Conservation (phyloP, 2,329 filamentous ascomycete species). For the Colletotrichum zoysiae region DNA sequence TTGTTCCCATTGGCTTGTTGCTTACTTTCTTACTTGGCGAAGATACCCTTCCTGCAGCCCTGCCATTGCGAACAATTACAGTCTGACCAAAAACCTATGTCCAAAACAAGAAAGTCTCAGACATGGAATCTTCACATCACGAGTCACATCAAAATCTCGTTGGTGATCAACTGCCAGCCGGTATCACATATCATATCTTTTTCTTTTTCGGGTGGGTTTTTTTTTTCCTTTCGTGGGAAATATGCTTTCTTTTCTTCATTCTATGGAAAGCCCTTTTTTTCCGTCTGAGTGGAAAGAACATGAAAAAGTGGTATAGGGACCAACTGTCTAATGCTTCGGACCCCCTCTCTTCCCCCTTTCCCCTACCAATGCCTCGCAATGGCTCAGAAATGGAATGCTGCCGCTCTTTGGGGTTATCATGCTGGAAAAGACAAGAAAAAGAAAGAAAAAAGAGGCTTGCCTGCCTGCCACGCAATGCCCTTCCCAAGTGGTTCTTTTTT, state of each 20-base stretch:
- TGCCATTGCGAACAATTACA: background rate
- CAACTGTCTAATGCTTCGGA: constrained; percentile 31
- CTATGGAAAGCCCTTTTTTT: constrained; percentile 26
- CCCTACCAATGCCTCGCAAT: constrained; percentile 14
- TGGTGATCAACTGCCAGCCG: background rate
- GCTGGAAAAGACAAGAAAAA: background rate
- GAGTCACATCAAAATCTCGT: background rate
- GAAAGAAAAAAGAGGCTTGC: constrained; percentile 23
- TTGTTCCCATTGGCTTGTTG: constrained; percentile 28
- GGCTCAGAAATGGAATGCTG: constrained; percentile 19
- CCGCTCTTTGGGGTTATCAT: constrained; percentile 9
- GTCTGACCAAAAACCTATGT: background rate
- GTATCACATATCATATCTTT: background rate
- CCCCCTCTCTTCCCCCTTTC: constrained; percentile 9
- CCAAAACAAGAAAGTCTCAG: background rate
- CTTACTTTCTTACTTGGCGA: constrained; percentile 7
- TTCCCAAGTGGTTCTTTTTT: constrained; percentile 30
- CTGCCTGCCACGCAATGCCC: constrained; percentile 37
- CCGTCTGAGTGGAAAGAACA: constrained; percentile 15
- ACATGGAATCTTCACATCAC: background rate
- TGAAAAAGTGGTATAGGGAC: constrained; percentile 29
- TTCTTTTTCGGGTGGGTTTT: too few species aligned
- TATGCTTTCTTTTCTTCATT: constrained; percentile 31
- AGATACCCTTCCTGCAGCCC: constrained; percentile 7
- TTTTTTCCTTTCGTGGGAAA: background rate